A percentile compares a stretch with the other conserved stretches of the same genome.
These are phyloP conservation scores for Candolleomyces efflorescens DNA, from an alignment of 768 basidiomycete species.

Conservation along the genomic window DNA sequence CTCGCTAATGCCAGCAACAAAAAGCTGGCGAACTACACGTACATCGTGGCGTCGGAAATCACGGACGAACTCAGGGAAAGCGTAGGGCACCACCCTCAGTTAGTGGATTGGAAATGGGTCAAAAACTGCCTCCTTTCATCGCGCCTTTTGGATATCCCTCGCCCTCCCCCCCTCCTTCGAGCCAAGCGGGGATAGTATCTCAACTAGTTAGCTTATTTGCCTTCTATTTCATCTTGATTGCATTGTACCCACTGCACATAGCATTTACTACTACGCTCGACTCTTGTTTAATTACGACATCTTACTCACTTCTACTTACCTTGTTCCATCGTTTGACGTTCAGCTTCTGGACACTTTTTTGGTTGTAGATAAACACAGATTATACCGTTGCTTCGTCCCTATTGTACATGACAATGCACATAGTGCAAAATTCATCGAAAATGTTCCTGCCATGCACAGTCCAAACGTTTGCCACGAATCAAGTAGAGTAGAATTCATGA, in stretches of 20 bases:
- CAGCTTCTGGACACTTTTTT: no score
- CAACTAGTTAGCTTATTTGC: not conserved
- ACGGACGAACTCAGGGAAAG: constrained; percentile 18
- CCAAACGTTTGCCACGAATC: no score
- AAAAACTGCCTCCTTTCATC: constrained; percentile 75
- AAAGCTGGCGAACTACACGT: constrained; percentile 44
- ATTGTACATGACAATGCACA: no score
- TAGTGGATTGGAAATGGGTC: constrained; percentile 65
- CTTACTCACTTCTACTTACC: not conserved
- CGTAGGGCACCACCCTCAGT: not conserved
- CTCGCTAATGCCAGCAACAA: constrained; percentile 32
- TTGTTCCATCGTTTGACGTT: not conserved
- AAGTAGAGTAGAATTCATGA: no score
- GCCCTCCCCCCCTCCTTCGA: no score
- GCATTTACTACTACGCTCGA: not conserved
- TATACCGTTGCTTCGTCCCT: no score
- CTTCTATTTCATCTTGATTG: not conserved
- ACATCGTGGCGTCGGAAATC: constrained; percentile 45
- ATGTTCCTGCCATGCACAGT: no score
- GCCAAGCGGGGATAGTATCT: not conserved
- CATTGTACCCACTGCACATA: not conserved
- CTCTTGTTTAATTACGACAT: not conserved
- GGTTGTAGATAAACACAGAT: no score
- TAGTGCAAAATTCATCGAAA: no score
- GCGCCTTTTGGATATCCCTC: constrained; percentile 37